phyloP scores from a whole-genome alignment of 352 stramenopile genomes.

The Pythium apleroticum region DNA sequence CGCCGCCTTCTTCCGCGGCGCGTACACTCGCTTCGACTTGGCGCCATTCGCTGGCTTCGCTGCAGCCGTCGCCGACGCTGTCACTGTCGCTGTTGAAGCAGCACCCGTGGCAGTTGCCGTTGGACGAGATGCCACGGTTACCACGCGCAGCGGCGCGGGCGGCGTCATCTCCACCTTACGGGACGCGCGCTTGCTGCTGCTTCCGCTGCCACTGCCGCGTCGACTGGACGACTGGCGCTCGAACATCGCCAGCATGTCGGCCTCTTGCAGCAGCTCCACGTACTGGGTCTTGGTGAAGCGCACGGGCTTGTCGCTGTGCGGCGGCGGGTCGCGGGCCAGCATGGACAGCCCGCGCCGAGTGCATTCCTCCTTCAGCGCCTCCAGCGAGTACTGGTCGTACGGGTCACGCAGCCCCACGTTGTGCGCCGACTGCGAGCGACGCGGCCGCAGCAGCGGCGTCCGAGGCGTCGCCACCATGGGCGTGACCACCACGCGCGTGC shows the following conservation, averaged over 20 bases:
- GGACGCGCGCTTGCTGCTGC: background rate
- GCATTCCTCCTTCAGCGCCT: slow-evolving; percentile 40
- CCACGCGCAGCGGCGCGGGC: slow-evolving; percentile 9
- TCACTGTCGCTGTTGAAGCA: background rate
- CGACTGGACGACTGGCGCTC: slow-evolving; percentile 10
- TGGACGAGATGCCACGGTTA: background rate
- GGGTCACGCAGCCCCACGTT: slow-evolving; percentile 29
- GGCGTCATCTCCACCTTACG: slow-evolving; percentile 6
- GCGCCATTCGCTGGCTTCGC: background rate
- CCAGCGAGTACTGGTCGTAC: slow-evolving; percentile 42
- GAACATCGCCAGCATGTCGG: slow-evolving; percentile 31
- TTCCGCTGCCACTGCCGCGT: background rate
- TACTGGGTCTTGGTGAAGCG: slow-evolving; percentile 25
- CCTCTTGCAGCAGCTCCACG: slow-evolving; percentile 35
- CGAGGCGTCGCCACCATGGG: background rate
- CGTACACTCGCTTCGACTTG: background rate
- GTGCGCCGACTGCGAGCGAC: background rate
- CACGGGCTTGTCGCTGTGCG: slow-evolving; percentile 19
- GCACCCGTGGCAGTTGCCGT: background rate
- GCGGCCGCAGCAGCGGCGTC: slow-evolving; percentile 12
- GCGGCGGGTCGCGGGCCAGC: background rate
- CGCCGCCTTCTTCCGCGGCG: background rate
- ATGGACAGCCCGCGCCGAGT: slow-evolving; percentile 30
- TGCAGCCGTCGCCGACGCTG: background rate
- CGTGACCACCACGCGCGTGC: background rate